Evolutionary conservation across 73 alveolate species (phyloP), one percentile per base, ranked within the genome.

Genomic region (Paraurostyla sp.): DNA sequence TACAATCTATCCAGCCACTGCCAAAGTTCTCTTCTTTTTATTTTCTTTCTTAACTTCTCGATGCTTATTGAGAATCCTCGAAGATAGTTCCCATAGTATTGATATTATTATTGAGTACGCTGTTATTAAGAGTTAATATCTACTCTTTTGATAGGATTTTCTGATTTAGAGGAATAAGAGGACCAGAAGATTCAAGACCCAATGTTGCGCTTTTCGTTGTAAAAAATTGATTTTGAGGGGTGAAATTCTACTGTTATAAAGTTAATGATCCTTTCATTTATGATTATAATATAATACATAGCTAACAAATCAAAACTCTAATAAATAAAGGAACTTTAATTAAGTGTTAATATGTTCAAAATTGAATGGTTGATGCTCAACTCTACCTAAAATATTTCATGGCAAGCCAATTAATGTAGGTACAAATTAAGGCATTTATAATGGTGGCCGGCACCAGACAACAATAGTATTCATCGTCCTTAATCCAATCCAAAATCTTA

Each of bases 351-450:
- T 52, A 52, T 9, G 13, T 52, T 52, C 13, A 18, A 52, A 52
- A 18, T 20, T 52, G 11, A 6, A 13, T 52, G 13, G 9, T n/a
- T 52, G 23, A 20, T n/a, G 65, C 40, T 92, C 92, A 92, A 42
- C 80, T 73, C 42, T 92, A 94, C 69, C 95, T 89, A 71, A 92
- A 92, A 85, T 80, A 92, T 54, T 92, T 92, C 95, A 92, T 90
- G 4, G 95, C 80, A 35, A 90, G 69, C 97, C 97, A 92, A 50
- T 92, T 92, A 59, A 71, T 46, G 76, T 89, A 92, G 33, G 86
- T 56, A 33, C 62, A 33, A 25, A 83, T 3, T 49, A 76, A 45
- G 27, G 94, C 87, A 0, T 51, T 68, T 15, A 85, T 83, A 15
- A 92, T 0, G 43, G 86, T 48, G 22, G 86, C 52, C 7, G 95